Evolutionary conservation across 2,329 filamentous ascomycete genomes (phyloP).

Genomic region (Aspergillus sp.): DNA sequence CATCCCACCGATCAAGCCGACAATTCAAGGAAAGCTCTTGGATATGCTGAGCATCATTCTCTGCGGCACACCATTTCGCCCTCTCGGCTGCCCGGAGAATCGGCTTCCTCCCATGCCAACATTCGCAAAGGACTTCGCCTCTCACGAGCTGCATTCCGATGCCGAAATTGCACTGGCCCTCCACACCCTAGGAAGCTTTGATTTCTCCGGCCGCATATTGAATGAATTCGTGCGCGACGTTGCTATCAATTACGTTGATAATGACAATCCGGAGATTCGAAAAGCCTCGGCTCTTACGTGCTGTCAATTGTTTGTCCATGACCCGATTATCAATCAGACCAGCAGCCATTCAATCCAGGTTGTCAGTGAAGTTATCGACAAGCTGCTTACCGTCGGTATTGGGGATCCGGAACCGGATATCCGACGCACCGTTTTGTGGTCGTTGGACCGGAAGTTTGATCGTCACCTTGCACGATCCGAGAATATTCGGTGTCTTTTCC

Average conservation of each 20-base stretch:
- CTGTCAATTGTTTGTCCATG: conserved; percentile 92
- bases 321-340: conserved; percentile 96
- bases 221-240: conserved; percentile 99
- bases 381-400: conserved; percentile 85
- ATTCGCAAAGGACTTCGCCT: conserved; percentile 79
- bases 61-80: conserved; percentile 84
- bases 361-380: conserved; percentile 95
- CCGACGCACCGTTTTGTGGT: conserved; percentile 74
- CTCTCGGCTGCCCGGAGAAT: conserved; percentile 82
- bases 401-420: conserved; percentile 87
- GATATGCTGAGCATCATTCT: conserved; percentile 93
- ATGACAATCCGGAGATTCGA: conserved; percentile 84
- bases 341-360: conserved; percentile 95
- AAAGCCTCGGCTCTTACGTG: conserved; percentile 93
- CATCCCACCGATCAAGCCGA: conserved; percentile 85
- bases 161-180: conserved; percentile 85
- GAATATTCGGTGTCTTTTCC: conserved; percentile 90
- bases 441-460: conserved; percentile 88
- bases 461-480: conserved; percentile 94
- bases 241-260: conserved; percentile 94
- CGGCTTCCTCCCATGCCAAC: conserved; percentile 72
- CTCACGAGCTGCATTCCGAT: conserved; percentile 70
- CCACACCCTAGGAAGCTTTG: conserved; percentile 94
- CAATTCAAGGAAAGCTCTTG: conserved; percentile 84
- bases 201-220: conserved; percentile 79